Base-by-base conservation (phyloP, 768 basidiomycete genomes). In the Clavulina sp. region DNA sequence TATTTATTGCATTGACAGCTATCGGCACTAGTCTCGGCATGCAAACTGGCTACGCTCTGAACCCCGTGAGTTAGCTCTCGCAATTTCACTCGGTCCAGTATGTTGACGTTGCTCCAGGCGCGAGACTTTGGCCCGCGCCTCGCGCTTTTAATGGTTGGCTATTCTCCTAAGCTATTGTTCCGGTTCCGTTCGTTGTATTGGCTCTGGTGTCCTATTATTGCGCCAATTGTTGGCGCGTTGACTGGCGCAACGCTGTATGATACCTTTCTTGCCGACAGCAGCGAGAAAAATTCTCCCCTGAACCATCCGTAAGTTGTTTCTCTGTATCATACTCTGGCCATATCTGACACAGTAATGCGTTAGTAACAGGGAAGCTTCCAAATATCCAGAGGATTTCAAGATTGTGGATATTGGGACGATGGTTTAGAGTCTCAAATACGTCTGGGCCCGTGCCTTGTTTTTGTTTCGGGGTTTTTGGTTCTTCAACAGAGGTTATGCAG, bases 131-230 rank as follows among this genome's bases (percentile, higher is more conserved):
- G 81, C 4, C 81, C 81, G 1, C 70, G 81, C 5, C 57, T 83
- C 32, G 61, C 81, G 60, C 81, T 78, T 1, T 71, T 79, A 3
- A 80, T 82, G 76, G 78, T 71, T 4, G 81, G 81, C n/a, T 84
- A 55, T 18, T 40, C 18, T 33, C 6, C 19, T 6, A n/a, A 21
- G 13, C 13, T n/a, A 18, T 18, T 49, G 6, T 55, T 30, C 31
- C 44, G 30, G 5, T 47, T 31, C 30, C 50, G 54, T 57, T 73
- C 69, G 57, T 79, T 83, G 53, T 84, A 82, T 59, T 84, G 80
- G 81, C 54, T 84, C 32, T 84, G 81, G 81, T 75, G 75, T 57
- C 74, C 78, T 2, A 58, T 58, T 24, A 33, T 58, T 30, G 56
- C 49, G 19, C 50, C 57, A 21, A 41, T 81, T 59, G 55, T 73